Evolutionary conservation across 768 basidiomycete species (phyloP).

Genomic region (Tulasnella sp.): DNA sequence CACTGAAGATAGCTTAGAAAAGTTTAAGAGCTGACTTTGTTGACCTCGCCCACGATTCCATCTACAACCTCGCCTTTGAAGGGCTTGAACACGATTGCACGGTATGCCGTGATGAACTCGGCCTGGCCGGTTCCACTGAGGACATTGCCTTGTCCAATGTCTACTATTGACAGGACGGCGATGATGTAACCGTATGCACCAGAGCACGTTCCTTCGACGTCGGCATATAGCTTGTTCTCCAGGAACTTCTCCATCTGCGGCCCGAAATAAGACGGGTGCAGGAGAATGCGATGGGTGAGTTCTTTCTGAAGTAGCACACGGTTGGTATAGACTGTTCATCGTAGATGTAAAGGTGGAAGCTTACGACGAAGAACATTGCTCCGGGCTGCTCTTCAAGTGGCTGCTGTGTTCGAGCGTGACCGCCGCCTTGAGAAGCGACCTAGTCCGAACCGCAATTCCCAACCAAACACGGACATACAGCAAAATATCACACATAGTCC

Average conservation of each 20-base stretch:
- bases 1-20: background rate
- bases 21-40: constrained; percentile 53
- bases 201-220: constrained; percentile 95
- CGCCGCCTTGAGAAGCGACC: too few species aligned
- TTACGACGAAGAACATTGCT: constrained; percentile 4
- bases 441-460: background rate
- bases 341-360: background rate
- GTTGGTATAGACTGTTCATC: background rate
- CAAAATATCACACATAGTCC: background rate
- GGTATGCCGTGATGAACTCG: constrained; percentile 88
- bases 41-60: constrained; percentile 89
- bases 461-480: background rate
- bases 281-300: constrained; percentile 90
- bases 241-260: constrained; percentile 91
- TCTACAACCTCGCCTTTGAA: constrained; percentile 99
- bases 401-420: background rate
- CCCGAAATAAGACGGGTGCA: constrained; percentile 97
- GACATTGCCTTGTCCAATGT: constrained; percentile 89
- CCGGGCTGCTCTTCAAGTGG: background rate
- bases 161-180: constrained; percentile 78
- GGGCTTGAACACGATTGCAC: constrained; percentile 98
- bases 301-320: constrained; percentile 56
- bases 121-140: constrained; percentile 88
- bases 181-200: constrained; percentile 94
- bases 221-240: constrained; percentile 83